Percentiles rank a stretch among this genome's conserved stretches.
phyloP scores from a whole-genome alignment of 495 filamentous ascomycete genomes.

The Xeromyces bisporus region DNA sequence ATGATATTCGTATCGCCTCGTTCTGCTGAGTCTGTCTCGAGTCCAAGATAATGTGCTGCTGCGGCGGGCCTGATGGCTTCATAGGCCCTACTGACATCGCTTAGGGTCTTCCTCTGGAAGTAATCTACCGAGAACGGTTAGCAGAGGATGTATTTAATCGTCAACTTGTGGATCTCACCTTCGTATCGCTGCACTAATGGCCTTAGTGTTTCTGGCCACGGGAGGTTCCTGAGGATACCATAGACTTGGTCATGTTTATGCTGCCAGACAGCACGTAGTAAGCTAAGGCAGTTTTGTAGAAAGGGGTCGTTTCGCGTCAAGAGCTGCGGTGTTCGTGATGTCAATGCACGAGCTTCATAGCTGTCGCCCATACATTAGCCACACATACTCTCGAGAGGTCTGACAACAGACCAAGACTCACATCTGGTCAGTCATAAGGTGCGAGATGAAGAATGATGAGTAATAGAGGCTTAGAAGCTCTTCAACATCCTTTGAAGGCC shows the following conservation, averaged over 20 bases:
- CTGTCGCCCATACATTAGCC: slow-evolving; percentile 12
- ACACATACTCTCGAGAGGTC: background rate
- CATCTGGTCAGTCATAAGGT: slow-evolving; percentile 36
- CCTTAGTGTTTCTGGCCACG: slow-evolving; percentile 25
- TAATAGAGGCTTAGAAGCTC: slow-evolving; percentile 30
- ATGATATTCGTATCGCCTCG: slow-evolving; percentile 17
- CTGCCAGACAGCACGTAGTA: slow-evolving; percentile 35
- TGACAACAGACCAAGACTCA: slow-evolving; percentile 8
- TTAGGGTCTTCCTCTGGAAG: slow-evolving; percentile 32
- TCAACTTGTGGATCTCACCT: slow-evolving; percentile 13
- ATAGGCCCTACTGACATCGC: slow-evolving; percentile 30
- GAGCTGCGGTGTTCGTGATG: slow-evolving; percentile 27
- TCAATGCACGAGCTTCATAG: slow-evolving; percentile 35
- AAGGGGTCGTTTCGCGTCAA: slow-evolving; percentile 22
- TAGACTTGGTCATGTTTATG: slow-evolving; percentile 27
- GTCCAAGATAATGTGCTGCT: slow-evolving; percentile 30
- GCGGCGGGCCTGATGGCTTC: slow-evolving; percentile 28
- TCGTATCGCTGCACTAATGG: slow-evolving; percentile 28
- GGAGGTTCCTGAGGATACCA: slow-evolving; percentile 19
- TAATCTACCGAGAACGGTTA: slow-evolving; percentile 12
- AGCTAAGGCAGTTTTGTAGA: slow-evolving; percentile 26
- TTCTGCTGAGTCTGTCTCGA: slow-evolving; percentile 17
- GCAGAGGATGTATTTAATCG: background rate
- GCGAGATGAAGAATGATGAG: slow-evolving; percentile 33
- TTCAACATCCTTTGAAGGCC: slow-evolving; percentile 5